phyloP scores from a whole-genome alignment of 2,329 filamentous ascomycete genomes.

The Clarireedia monteithiana region DNA sequence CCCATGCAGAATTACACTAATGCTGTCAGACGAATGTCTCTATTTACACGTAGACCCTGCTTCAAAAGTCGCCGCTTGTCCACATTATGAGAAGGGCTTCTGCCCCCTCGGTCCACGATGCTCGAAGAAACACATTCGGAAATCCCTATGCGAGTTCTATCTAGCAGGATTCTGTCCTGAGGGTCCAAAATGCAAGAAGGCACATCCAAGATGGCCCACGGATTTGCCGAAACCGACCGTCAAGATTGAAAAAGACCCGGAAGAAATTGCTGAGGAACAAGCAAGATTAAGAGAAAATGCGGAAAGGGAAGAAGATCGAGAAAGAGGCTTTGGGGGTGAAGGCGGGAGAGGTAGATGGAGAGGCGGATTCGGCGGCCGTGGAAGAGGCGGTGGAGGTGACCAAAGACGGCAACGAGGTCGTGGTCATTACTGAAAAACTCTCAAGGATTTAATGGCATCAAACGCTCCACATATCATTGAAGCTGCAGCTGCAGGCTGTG shows the following conservation, averaged over 20 bases:
- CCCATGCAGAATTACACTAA: conserved; percentile 7
- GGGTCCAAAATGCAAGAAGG: conserved; percentile 65
- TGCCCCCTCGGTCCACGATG: conserved; percentile 85
- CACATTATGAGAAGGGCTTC: conserved; percentile 91
- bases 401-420: conserved; percentile 7
- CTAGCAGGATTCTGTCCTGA: conserved; percentile 93
- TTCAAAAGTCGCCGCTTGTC: conserved; percentile 70
- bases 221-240: conserved; percentile 68
- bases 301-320: conserved; percentile 42
- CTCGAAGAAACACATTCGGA: conserved; percentile 80
- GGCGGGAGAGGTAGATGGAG: conserved; percentile 22
- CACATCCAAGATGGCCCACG: conserved; percentile 72
- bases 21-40: conserved; percentile 68
- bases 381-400: conserved; percentile 21
- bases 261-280: conserved; percentile 51
- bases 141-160: conserved; percentile 75
- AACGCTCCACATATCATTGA: neutral
- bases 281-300: conserved; percentile 44
- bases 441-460: neutral
- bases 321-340: conserved; percentile 24
- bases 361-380: conserved; percentile 18
- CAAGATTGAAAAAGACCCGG: conserved; percentile 52
- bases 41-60: conserved; percentile 86
- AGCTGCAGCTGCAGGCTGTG: neutral
- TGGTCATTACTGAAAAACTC: conserved; percentile 8